phyloP scores from a whole-genome alignment of 768 basidiomycete species.

The Antrodiella citrinella region DNA sequence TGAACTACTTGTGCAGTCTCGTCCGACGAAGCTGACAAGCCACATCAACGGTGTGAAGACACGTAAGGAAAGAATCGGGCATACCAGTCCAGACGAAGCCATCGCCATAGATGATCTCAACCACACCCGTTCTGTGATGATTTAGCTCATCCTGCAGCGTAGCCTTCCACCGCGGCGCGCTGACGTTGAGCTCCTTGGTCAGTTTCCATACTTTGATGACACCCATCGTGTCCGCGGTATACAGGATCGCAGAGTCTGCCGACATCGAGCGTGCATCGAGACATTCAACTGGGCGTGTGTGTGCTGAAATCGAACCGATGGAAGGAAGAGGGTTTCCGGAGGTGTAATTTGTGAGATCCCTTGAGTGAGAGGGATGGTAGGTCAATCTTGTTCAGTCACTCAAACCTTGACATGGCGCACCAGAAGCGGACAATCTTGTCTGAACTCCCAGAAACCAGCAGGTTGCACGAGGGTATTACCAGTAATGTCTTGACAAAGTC shows the following conservation, averaged over 20 bases:
- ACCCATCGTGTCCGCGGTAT: slow-evolving; percentile 91
- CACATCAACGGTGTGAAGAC: neutral
- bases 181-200: slow-evolving; percentile 29
- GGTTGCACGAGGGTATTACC: slow-evolving; percentile 52
- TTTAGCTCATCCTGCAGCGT: slow-evolving; percentile 46
- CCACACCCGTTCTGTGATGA: slow-evolving; percentile 79
- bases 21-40: slow-evolving; percentile 74
- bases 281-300: slow-evolving; percentile 83
- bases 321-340: slow-evolving; percentile 37
- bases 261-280: slow-evolving; percentile 49
- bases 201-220: slow-evolving; percentile 77
- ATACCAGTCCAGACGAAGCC: slow-evolving; percentile 87
- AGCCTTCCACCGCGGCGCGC: slow-evolving; percentile 40
- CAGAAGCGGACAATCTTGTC: slow-evolving; percentile 87
- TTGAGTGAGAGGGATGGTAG: too few relatives aligned
- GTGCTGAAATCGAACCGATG: slow-evolving; percentile 67
- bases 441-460: slow-evolving; percentile 82
- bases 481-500: slow-evolving; percentile 89
- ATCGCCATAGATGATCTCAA: slow-evolving; percentile 57
- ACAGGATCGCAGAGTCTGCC: slow-evolving; percentile 44
- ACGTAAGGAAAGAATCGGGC: slow-evolving; percentile 8
- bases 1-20: slow-evolving; percentile 65
- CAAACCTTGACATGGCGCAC: too few relatives aligned
- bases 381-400: too few relatives aligned
- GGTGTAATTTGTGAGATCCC: slow-evolving; percentile 53